phyloP scores from a whole-genome alignment of 2,329 filamentous ascomycete genomes.

The Cladosporium halotolerans region DNA sequence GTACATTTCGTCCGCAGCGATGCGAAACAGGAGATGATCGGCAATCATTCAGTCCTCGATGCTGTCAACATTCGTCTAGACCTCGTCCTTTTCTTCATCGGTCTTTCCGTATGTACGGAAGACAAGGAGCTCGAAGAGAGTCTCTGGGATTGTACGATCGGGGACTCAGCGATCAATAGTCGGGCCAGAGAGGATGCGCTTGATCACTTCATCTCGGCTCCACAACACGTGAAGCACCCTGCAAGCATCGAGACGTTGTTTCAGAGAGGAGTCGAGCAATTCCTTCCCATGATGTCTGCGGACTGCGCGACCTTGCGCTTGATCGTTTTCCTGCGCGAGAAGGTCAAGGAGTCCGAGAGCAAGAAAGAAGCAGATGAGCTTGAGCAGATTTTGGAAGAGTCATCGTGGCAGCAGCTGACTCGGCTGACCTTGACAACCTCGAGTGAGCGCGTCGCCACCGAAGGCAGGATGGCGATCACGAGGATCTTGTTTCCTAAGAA shows the following conservation, averaged over 20 bases:
- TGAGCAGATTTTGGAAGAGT: constrained; percentile 13
- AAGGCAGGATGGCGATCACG: constrained; percentile 6
- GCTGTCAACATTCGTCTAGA: constrained; percentile 38
- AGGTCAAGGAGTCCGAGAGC: not conserved
- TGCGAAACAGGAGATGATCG: not conserved
- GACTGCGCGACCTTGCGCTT: constrained; percentile 11
- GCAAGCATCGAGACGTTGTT: constrained; percentile 3
- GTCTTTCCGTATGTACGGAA: constrained; percentile 5
- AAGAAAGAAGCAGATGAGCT: not conserved
- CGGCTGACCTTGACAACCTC: constrained; percentile 13
- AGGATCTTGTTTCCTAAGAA: constrained; percentile 16
- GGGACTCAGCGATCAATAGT: constrained; percentile 18
- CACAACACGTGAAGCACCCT: not conserved
- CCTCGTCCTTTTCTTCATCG: constrained; percentile 48
- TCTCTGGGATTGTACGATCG: constrained; percentile 16
- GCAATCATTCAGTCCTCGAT: not conserved
- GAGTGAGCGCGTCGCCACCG: constrained; percentile 4
- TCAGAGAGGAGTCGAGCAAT: constrained; percentile 7
- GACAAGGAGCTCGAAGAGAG: constrained; percentile 10
- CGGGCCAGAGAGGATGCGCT: constrained; percentile 9
- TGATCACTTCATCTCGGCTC: constrained; percentile 5
- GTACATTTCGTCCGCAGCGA: constrained; percentile 26
- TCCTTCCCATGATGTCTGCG: constrained; percentile 5
- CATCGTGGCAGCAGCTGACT: constrained; percentile 19
- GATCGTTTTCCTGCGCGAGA: constrained; percentile 10